phyloP scores from a whole-genome alignment of 75 land plant genomes.

The Pinus tabuliformis region DNA sequence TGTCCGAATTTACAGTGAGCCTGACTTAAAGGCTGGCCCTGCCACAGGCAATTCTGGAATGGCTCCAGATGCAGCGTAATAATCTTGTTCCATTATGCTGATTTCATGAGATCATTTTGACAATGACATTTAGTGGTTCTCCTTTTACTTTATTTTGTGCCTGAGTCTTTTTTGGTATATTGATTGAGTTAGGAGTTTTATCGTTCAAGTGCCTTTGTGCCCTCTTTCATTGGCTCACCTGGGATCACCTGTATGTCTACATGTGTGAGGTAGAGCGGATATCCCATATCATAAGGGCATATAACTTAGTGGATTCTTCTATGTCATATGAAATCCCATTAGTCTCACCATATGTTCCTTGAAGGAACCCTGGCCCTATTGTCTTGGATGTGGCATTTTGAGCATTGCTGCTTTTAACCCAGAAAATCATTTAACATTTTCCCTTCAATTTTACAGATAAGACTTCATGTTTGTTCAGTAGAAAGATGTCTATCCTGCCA shows the following conservation, averaged over 20 bases:
- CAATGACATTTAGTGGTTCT: background rate
- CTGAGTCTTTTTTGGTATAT: background rate
- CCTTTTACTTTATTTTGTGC: background rate
- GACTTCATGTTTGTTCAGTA: background rate
- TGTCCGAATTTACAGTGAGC: constrained; percentile 75
- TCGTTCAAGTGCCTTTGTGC: background rate
- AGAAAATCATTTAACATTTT: background rate
- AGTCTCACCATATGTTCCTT: no score
- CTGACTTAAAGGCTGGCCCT: constrained; percentile 37
- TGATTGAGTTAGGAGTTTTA: background rate
- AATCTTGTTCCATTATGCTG: background rate
- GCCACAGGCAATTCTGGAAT: constrained; percentile 49
- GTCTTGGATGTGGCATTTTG: no score
- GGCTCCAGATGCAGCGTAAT: constrained; percentile 98
- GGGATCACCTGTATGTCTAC: background rate
- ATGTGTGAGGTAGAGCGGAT: no score
- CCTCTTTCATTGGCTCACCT: background rate
- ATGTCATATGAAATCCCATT: background rate
- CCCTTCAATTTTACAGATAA: background rate
- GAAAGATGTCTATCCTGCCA: background rate
- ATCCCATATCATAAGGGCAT: no score
- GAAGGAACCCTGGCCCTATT: no score
- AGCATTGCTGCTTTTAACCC: background rate
- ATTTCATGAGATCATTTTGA: no score
- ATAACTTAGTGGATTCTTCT: no score